Evolutionary conservation across 2,329 filamentous ascomycete species (phyloP), one percentile per base, ranked within the genome.

Genomic region (Ophiognomonia clavigignenti-juglandacearum): DNA sequence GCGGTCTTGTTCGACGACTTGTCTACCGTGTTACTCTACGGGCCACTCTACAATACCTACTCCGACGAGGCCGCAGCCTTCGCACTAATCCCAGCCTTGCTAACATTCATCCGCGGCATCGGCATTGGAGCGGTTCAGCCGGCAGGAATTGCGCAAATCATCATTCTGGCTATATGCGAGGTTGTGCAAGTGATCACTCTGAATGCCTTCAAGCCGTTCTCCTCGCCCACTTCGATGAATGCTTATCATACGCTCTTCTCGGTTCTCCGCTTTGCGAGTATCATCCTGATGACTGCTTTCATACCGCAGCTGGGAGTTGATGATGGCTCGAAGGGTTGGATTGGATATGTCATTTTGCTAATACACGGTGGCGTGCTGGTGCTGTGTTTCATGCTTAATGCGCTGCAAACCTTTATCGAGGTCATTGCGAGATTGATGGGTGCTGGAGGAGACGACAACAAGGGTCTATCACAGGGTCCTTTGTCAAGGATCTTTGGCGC

Each of bases 1-100:
- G 86, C 89, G 2, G 86, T 89, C 55, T 75, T 98, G 9, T 98
- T 96, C 63, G 93, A 98, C 65, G 90, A 97, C 59, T 74, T 98
- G 40, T 83, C 89, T 6, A 96, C 89, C 0, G 83, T 97, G 8
- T 74, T 98, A 3, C 77, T 89, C 1, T 97, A 96, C 58, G 93
- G 93, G 0, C 89, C 93, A 5, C 73, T 98, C 7, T 98, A 98
- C 67, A 98, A 98, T 67, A 98, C 93, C 0, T 97, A 95, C 64
- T 93, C 88, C 20, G 93, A 98, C 63, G 87, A 92, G 62, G 89
- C 90, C 0, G 88, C 92, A 7, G 83, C 88, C 0, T 98, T 95
- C 64, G 90, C 92, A 6, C 75, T 96, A 35, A 83, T 96, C 18
- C 91, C 92, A 1, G 82, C 96, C 14, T 71, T 95, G 27, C 73